Base-by-base conservation (phyloP, 805 yeast genomes). In the Saturnispora sekii region DNA sequence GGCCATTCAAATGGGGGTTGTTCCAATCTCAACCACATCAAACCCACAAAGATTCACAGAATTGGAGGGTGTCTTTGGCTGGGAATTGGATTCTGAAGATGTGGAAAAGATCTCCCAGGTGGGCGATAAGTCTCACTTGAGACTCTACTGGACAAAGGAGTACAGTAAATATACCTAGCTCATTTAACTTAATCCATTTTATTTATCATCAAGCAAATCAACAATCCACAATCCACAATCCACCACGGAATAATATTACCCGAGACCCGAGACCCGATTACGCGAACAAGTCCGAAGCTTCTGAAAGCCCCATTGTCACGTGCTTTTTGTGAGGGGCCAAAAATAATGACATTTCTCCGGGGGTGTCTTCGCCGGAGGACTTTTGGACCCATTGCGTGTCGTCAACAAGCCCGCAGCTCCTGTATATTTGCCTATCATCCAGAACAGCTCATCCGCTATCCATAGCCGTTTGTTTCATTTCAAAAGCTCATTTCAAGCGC, bases 11-110 rank as follows among this genome's bases (percentile, higher is more conserved):
- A 56, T 47, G 29, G 70, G 69, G 3, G 57, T 72, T 28, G 60
- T 73, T 47, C 74, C 76, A 4, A 60, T 73, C 42, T 69, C 77
- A 14, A 71, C 77, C 1, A 63, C 75, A 30, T 53, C 66, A 7
- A 72, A 70, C 43, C 60, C 53, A 30, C 62, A 58, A 36, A 62
- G 77, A 53, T 59, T 70, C 35, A 54, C 53, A 17, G 67, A 63
- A 40, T 57, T 61, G 16, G 53, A 67, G 48, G 68, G 66, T 11
- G 46, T 60, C 29, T 65, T 60, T 38, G 61, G 59, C 37, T 69
- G 69, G 47, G 53, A 54, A 32, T 49, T 67, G 44, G 44, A 54
- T 10, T 42, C 47, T 0, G 56, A 53, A 3, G 71, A 67, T 35
- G 60, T 61, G 10, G 53, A 52, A 15, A 10, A 45, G 36, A 60